Evolutionary conservation across 208 protist genomes (phyloP), one percentile per base, ranked within the genome.

Genomic region (Herpetomonas samuelpessoai): DNA sequence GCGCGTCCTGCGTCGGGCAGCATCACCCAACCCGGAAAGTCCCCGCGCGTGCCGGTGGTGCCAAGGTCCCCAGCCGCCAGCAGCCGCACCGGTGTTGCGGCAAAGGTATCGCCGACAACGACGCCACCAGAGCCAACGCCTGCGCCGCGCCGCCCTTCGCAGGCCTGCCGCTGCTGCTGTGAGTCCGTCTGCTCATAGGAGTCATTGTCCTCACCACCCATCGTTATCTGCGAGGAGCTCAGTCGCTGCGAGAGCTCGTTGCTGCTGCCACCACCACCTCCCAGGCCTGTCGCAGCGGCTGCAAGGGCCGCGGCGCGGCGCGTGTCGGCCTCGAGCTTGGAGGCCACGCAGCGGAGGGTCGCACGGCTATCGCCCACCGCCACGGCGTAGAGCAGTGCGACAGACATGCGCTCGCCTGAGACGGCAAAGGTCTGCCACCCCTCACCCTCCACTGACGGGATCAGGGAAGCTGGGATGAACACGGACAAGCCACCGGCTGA

Each of bases 361-460:
- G 86, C 86, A 6, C 57, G 63, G 58, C 86, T 93, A 19, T 66
- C 80, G 38, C 76, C 86, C 9, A 93, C 71, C 4, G 83, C 64
- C 2, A 81, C 71, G 39, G 75, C 77, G 54, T 89, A 93, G 25
- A 93, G 65, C 55, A 91, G 49, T 19, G 72, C 68, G 25, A 86
- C 86, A 27, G 72, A 76, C 81, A 93, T 86, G 22, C 74, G 67
- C 58, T 93, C 86, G 24, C 83, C 83, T 7, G 71, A 71, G 31
- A 93, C 83, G 39, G 83, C 83, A 69, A 81, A 90, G 24, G 65
- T 60, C 6, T 53, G 52, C 86, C 86, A 92, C 24, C 68, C 65
- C 19, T 65, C 53, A 18, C 49, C 62, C 45, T 47, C 65, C 28
- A 70, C 68, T 2, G 63, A 41, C 6, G 85, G 85, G 10, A 92